Base-by-base conservation (phyloP, 768 basidiomycete species). In the Rhodotorula babjevae region DNA sequence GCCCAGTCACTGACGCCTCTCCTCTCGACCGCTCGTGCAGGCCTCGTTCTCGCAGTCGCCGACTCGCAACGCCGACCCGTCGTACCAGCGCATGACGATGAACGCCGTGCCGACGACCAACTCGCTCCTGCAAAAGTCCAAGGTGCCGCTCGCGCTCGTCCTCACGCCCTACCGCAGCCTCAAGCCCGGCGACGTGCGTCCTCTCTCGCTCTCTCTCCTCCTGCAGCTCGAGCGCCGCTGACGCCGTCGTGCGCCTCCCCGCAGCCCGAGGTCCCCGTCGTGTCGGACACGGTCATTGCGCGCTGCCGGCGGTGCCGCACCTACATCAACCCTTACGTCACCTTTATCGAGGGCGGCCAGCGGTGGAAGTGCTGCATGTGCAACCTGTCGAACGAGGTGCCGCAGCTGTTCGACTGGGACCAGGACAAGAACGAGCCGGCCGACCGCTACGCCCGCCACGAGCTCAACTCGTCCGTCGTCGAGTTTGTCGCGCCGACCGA, bases 291-390 rank as follows among this genome's bases (percentile, higher is more conserved):
- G 0, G 90, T 97, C 57, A 97, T 97, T 78, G 94, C 95, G 56
- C 89, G 95, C 57, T 97, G 95, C 83, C 86, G 95, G 73, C 87
- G 95, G 29, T 97, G 95, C 84, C 87, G 95, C 79, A 90, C 93
- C 49, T 97, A 97, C 82, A 97, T 98, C 82, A 95, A 97, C 79
- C 93, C 95, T 8, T 98, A 90, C 79, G 93, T 96, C 31, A 92
- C 93, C 79, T 98, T 98, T 81, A 92, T 98, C 78, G 96, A 99
- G 78, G 93, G 93, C 66, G 96, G 96, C 44, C 94, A 93, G 82
- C 88, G 93, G 86, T 99, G 96, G 96, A 90, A 96, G 80, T 99
- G 96, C 81, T 95, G 93, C 82, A 93, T 99, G 93, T 99, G 96
- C 81, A 91, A 90, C 78, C 88, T 98, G 86, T 90, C 92, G 55